phyloP scores from a whole-genome alignment of 176 grass and related monocot genomes.

The Metroxylon sagu region DNA sequence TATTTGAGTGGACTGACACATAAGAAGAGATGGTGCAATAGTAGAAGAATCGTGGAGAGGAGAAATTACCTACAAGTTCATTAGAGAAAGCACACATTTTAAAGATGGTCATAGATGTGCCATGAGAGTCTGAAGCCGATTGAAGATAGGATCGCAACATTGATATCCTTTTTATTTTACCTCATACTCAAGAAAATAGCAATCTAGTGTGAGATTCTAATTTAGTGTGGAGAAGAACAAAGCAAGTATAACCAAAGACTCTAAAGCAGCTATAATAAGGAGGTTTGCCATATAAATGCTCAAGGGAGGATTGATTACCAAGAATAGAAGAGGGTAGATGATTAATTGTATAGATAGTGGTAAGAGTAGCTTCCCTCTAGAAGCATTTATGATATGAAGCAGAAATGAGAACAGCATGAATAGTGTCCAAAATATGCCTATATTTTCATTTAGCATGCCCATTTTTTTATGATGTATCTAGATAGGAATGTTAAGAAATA shows the following conservation, averaged over 20 bases:
- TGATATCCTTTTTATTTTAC: not conserved
- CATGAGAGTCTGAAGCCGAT: not conserved
- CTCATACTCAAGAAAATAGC: not conserved
- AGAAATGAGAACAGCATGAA: too few species aligned
- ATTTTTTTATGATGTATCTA: too few species aligned
- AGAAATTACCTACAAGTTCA: too few species aligned
- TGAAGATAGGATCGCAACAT: not conserved
- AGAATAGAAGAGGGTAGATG: not conserved
- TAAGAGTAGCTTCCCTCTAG: not conserved
- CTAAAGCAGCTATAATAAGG: not conserved
- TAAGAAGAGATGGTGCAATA: too few species aligned
- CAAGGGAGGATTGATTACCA: not conserved
- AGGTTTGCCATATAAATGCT: not conserved
- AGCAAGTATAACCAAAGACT: not conserved
- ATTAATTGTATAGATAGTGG: not conserved
- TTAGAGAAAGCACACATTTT: too few species aligned
- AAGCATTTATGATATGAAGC: not conserved
- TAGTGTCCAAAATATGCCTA: too few species aligned
- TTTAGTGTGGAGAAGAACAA: not conserved
- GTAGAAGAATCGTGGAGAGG: too few species aligned
- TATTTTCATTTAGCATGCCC: too few species aligned
- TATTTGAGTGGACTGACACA: too few species aligned
- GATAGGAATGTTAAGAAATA: too few species aligned
- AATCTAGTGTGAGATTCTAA: not conserved
- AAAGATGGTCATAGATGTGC: too few species aligned